Base-by-base conservation (phyloP, 371 early-diverging fungal genomes). In the Fennellomyces sp. region DNA sequence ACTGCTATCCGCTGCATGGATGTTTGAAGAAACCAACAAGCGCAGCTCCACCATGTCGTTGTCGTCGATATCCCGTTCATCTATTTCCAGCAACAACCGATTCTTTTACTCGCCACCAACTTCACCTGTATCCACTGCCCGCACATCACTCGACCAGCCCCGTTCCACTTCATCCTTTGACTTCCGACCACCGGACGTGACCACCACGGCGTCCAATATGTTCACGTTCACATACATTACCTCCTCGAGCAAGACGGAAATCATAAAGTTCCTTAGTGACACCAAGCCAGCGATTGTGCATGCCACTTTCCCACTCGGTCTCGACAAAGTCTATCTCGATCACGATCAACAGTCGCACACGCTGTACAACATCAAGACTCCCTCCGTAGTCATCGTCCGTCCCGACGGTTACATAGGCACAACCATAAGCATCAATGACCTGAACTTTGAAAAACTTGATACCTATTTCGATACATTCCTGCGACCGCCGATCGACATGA, bases 41-140 rank as follows among this genome's bases (percentile, higher is more conserved):
- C 57, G 56, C 52, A 62, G 70, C 21, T 54, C 64, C 42, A 48
- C 56, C 55, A 49, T 41, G 12, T 54, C 67, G 5, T 66, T 58
- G 19, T 52, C 52, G 10, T 45, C 45, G 8, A 21, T 45, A 15
- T 45, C 45, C 0, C 52, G 52, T 35, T 54, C 55, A 3, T 54
- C 55, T 1, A 12, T 54, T 36, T 38, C 27, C 17, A 36, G 33
- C 35, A 38, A 39, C 55, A 30, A 53, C n/a, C 31, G 50, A 23
- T 83, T 78, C 6, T 80, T 85, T 4, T 76, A 70, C 7, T 73
- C 75, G 11, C 75, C 75, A 61, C 84, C 89, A 4, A 27, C 39
- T n/a, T 59, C 58, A 21, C 58, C 58, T 0, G 27, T 49, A 25
- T 48, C 47, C 11, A 23, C 47, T 1, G 26, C 19, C 10, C 60